These are phyloP conservation scores for Kandelia obovata DNA, from an alignment of 345 rosid species.

Conservation along the genomic window DNA sequence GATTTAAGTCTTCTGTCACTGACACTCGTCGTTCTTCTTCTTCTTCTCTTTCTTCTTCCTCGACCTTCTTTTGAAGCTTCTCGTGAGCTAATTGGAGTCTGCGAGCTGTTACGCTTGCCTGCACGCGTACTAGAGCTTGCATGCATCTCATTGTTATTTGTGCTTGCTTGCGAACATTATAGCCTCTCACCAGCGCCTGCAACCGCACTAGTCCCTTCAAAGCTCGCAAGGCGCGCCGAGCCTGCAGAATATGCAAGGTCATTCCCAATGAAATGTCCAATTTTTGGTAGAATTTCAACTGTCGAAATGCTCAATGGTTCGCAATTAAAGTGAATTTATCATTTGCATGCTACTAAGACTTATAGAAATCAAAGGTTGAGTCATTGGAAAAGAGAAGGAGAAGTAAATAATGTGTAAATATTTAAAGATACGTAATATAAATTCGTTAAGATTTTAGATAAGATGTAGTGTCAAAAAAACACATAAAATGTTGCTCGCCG, in stretches of 20 bases:
- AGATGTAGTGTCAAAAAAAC: too few relatives aligned
- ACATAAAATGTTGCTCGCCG: too few relatives aligned
- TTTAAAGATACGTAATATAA: too few relatives aligned
- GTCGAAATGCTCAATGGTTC: too few relatives aligned
- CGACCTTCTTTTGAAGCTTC: constrained; percentile 33
- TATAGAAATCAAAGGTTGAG: too few relatives aligned
- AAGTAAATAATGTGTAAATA: too few relatives aligned
- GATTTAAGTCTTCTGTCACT: neutral
- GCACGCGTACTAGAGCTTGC: constrained; percentile 91
- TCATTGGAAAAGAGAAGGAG: too few relatives aligned
- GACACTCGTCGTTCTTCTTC: constrained; percentile 9
- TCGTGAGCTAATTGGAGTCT: constrained; percentile 60
- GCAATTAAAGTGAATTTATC: too few relatives aligned
- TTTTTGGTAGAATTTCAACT: too few relatives aligned
- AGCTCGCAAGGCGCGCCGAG: constrained; percentile 85
- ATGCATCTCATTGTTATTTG: constrained; percentile 93
- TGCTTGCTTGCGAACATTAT: constrained; percentile 91
- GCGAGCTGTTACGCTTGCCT: constrained; percentile 80
- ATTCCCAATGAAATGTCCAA: neutral
- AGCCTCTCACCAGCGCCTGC: constrained; percentile 89
- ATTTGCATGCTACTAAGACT: too few relatives aligned
- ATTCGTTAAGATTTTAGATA: too few relatives aligned
- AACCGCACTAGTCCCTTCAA: constrained; percentile 85
- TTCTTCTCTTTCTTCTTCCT: constrained; percentile 46
- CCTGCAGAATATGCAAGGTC: constrained; percentile 33